Evolutionary conservation across 2,329 filamentous ascomycete genomes (phyloP).

Genomic region (Paraphaeosphaeria minitans): DNA sequence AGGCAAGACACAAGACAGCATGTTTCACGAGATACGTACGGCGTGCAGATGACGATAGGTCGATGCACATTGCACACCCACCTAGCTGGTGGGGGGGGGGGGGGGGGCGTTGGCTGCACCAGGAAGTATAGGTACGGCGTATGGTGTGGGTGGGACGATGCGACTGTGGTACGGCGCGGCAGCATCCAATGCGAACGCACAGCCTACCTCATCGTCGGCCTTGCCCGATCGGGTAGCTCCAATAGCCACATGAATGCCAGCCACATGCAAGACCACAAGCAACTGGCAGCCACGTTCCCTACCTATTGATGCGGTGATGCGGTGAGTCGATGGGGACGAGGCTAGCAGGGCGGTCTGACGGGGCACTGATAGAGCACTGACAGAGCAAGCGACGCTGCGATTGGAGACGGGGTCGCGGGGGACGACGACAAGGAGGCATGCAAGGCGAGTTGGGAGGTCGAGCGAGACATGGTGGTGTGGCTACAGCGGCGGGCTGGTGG

Average conservation of each 20-base stretch:
- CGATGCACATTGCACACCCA: neutral
- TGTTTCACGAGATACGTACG: slow-evolving; percentile 5
- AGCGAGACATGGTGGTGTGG: slow-evolving; percentile 11
- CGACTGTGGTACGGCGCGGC: neutral
- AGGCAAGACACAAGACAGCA: neutral
- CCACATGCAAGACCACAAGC: slow-evolving; percentile 5
- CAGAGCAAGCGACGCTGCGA: neutral
- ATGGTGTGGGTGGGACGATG: slow-evolving; percentile 1
- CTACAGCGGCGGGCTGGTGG: slow-evolving; percentile 18
- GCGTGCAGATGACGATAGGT: neutral
- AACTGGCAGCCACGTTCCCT: too few species aligned
- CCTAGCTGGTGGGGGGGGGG: too few species aligned
- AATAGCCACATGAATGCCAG: neutral
- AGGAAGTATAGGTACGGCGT: too few species aligned
- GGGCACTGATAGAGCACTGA: too few species aligned
- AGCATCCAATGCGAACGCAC: neutral
- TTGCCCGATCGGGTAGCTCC: neutral
- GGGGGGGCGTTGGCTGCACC: neutral
- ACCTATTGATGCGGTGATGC: too few species aligned
- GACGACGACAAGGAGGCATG: neutral
- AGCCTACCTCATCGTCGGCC: neutral
- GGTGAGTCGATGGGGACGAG: neutral
- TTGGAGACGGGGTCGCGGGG: neutral
- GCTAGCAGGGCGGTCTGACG: neutral
- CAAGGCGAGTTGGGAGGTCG: neutral